Percentiles rank a stretch among this genome's conserved stretches.
phyloP scores from a whole-genome alignment of 1,139 yeast genomes.

The Komagataea norvegica region DNA sequence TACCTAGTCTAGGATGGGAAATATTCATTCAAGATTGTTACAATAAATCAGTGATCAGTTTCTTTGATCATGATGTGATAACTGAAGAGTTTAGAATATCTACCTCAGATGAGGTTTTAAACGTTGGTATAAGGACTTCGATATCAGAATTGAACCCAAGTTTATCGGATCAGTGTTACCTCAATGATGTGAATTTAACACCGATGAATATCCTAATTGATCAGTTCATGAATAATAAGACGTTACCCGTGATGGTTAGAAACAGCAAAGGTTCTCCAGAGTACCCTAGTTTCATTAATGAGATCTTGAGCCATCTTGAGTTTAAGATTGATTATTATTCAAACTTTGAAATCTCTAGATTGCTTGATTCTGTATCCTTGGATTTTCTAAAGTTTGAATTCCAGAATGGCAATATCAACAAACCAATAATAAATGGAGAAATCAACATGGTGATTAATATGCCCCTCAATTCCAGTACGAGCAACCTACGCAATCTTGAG shows the following conservation, averaged over 20 bases:
- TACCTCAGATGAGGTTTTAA: constrained; percentile 12
- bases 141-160: constrained; percentile 15
- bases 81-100: constrained; percentile 16
- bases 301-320: constrained; percentile 12
- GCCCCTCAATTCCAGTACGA: constrained; percentile 26
- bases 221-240: constrained; percentile 26
- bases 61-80: constrained; percentile 16
- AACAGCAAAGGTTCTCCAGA: constrained; percentile 23
- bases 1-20: constrained; percentile 32
- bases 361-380: constrained; percentile 31
- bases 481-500: constrained; percentile 28
- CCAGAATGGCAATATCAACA: constrained; percentile 24
- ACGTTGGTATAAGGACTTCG: constrained; percentile 12
- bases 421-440: constrained; percentile 31
- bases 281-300: constrained; percentile 17
- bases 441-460: constrained; percentile 27
- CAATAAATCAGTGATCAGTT: constrained; percentile 22
- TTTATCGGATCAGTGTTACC: constrained; percentile 21
- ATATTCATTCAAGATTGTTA: constrained; percentile 31
- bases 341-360: constrained; percentile 14
- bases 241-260: constrained; percentile 24
- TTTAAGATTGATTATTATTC: constrained; percentile 18
- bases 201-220: constrained; percentile 32
- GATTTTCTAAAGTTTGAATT: constrained; percentile 30
- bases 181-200: constrained; percentile 24